Evolutionary conservation across 2,329 filamentous ascomycete genomes (phyloP).

Genomic region (Pseudogymnoascus sp.): DNA sequence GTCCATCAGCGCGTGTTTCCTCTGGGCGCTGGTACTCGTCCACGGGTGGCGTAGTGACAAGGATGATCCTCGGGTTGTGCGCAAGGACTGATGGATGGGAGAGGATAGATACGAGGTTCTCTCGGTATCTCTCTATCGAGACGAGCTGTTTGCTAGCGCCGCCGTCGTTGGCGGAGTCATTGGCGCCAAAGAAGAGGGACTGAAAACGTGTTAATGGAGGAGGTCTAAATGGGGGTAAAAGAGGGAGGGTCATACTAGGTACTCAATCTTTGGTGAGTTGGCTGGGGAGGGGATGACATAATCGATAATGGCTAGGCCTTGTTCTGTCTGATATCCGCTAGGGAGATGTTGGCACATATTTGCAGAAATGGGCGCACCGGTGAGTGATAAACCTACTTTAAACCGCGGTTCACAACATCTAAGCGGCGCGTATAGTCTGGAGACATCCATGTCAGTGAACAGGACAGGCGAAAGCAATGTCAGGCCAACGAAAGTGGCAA

Average conservation of each 20-base stretch:
- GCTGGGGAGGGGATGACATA: slow-evolving; percentile 60
- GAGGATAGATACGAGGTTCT: slow-evolving; percentile 65
- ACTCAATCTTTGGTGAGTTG: slow-evolving; percentile 53
- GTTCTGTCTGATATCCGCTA: slow-evolving; percentile 71
- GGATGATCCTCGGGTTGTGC: slow-evolving; percentile 65
- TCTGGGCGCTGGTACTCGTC: slow-evolving; percentile 59
- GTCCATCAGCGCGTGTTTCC: slow-evolving; percentile 37
- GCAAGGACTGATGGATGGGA: slow-evolving; percentile 61
- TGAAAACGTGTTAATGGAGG: slow-evolving; percentile 14
- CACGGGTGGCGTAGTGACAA: slow-evolving; percentile 76
- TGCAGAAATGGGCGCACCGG: slow-evolving; percentile 6
- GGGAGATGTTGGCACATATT: neutral
- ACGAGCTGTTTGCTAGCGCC: slow-evolving; percentile 65
- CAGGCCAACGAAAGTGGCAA: neutral
- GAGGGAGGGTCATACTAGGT: slow-evolving; percentile 47
- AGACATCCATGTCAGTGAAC: neutral
- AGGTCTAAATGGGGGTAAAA: neutral
- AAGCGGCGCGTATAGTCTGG: slow-evolving; percentile 67
- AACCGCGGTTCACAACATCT: slow-evolving; percentile 83
- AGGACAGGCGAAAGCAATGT: neutral
- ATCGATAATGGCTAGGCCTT: slow-evolving; percentile 63
- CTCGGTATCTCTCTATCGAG: slow-evolving; percentile 62
- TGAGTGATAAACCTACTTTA: slow-evolving; percentile 44
- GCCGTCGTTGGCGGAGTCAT: slow-evolving; percentile 69
- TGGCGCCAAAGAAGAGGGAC: slow-evolving; percentile 74